A percentile compares a stretch with the other conserved stretches of the same genome.
phyloP scores from a whole-genome alignment of 768 basidiomycete genomes.

The Lentinula sp. region DNA sequence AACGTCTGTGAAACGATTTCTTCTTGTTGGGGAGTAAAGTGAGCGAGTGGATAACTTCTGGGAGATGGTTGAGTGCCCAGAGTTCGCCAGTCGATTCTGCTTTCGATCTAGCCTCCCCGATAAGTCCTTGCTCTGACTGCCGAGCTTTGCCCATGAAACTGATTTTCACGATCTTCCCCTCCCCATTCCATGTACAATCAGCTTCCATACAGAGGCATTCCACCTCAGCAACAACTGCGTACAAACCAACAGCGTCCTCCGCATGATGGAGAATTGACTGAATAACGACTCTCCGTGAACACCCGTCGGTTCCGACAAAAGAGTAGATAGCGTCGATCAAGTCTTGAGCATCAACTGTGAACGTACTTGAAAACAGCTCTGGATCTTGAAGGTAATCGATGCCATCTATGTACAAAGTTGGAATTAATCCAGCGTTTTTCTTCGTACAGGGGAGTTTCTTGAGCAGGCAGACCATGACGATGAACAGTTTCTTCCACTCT shows the following conservation, averaged over 20 bases:
- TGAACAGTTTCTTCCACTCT: neutral
- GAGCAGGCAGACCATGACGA: neutral
- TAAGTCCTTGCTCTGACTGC: neutral
- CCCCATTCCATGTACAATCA: neutral
- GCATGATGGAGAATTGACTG: neutral
- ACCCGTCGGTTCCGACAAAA: neutral
- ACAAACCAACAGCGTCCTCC: neutral
- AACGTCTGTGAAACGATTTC: neutral
- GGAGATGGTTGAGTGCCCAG: constrained; percentile 1
- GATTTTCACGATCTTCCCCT: neutral
- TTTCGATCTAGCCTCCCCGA: neutral
- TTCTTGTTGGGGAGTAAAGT: neutral
- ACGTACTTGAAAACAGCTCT: neutral
- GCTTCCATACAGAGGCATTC: neutral
- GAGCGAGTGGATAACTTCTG: neutral
- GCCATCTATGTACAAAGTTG: neutral
- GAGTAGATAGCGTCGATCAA: neutral
- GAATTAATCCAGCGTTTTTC: neutral
- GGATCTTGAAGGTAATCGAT: neutral
- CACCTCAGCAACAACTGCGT: neutral
- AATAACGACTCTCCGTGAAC: neutral
- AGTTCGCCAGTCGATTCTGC: neutral
- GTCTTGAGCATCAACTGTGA: neutral
- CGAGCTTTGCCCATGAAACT: neutral
- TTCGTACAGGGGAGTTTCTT: neutral